Base-by-base conservation (phyloP, 305 asterid species). In the Euphrasia arctica region DNA sequence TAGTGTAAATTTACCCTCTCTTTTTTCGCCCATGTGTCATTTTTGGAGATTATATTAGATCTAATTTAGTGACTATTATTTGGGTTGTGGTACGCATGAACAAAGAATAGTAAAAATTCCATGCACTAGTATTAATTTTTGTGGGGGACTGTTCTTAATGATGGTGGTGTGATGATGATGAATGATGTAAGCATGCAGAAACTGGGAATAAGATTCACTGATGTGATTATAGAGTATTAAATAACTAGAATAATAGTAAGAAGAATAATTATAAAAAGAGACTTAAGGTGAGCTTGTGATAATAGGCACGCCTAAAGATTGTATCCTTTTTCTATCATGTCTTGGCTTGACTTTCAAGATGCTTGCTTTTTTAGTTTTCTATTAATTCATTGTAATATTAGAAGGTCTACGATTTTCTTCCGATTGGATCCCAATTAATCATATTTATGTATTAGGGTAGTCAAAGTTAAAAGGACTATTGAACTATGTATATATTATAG, bases 161-260 rank as follows among this genome's bases (percentile, higher is more conserved):
- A 48, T 60, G 59, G 64, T 61, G 70, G 72, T 62, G 32, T 47
- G 28, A 67, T 58, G 55, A 47, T 65, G 34, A 59, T 70, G 75
- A 77, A 65, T 79, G 84, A 73, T 64, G 80, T 22, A 72, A 78
- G 72, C 70, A 66, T 75, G 80, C 76, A 75, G 65, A 78, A 49
- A 61, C 69, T 60, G 57, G 70, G 76, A 70, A 78, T 72, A 28
- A 50, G 66, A 66, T 72, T 61, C 70, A 64, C 27, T 61, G 61
- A 75, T 57, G 54, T 39, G 76, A 69, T 66, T 15, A 14, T 11
- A 48, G 7, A 48, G 15, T 48, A n/a, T 41, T 63, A 56, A 22
- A 54, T 22, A 29, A 56, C 8, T 56, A 9, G 3, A 50, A 50
- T 14, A 13, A 50, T 48, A 13, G 9, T 13, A 15, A 50, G 15